phyloP scores from a whole-genome alignment of 192 early-diverging fungal genomes.

The Dissophora globulifera region DNA sequence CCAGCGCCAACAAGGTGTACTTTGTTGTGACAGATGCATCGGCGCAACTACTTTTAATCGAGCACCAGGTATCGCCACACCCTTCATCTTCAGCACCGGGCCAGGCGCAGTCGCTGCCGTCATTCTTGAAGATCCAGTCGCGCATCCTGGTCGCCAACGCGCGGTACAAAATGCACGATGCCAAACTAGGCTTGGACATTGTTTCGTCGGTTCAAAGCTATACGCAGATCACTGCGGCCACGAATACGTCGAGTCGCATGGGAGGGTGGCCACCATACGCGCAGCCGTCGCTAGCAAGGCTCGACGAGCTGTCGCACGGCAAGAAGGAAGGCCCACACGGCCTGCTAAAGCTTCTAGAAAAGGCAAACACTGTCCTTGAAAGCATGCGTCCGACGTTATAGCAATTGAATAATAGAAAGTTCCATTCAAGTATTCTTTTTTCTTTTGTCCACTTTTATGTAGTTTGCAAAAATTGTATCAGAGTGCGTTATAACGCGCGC shows the following conservation, averaged over 20 bases:
- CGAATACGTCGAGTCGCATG: background rate
- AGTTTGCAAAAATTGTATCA: too few relatives aligned
- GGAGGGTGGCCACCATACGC: constrained; percentile 19
- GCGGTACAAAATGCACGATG: constrained; percentile 27
- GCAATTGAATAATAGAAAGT: background rate
- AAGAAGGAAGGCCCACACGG: background rate
- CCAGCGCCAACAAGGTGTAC: constrained; percentile 15
- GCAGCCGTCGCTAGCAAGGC: background rate
- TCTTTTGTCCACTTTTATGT: too few relatives aligned
- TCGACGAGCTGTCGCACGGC: background rate
- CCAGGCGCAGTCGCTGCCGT: background rate
- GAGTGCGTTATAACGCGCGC: too few relatives aligned
- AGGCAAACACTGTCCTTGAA: constrained; percentile 7
- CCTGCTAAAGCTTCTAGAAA: background rate
- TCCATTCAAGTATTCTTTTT: too few relatives aligned
- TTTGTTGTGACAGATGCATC: constrained; percentile 34
- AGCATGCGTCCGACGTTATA: constrained; percentile 6
- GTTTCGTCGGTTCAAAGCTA: constrained; percentile 20
- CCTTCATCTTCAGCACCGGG: background rate
- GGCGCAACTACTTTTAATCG: constrained; percentile 16
- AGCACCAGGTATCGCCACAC: constrained; percentile 13
- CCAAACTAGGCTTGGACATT: constrained; percentile 32
- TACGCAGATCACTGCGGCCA: constrained; percentile 5
- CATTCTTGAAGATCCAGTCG: constrained; percentile 15
- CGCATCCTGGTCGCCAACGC: constrained; percentile 23